A percentile compares a stretch with the other conserved stretches of the same genome.
phyloP scores from a whole-genome alignment of 768 basidiomycete genomes.

The Tricholoma sp. region DNA sequence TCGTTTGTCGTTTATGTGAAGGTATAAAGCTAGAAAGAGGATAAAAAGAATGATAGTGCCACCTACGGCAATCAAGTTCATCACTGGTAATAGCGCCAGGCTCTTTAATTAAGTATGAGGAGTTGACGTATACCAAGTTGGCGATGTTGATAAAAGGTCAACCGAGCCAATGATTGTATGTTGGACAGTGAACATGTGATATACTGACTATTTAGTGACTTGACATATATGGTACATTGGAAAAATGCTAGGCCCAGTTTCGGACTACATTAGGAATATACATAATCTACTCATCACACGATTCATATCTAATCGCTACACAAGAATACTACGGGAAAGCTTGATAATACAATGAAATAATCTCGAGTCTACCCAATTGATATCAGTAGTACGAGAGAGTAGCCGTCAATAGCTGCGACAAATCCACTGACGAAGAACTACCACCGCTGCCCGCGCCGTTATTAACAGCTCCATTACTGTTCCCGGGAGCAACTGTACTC shows the following conservation, averaged over 20 bases:
- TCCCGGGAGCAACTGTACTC: conserved; percentile 6
- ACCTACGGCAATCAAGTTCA: background rate
- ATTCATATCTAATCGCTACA: background rate
- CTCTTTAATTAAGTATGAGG: too few species aligned
- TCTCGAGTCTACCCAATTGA: background rate
- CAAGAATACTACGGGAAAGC: background rate
- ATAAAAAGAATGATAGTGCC: background rate
- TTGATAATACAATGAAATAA: background rate
- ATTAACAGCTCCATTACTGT: background rate
- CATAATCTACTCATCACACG: too few species aligned
- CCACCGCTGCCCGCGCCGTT: conserved; percentile 4
- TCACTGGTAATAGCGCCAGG: background rate
- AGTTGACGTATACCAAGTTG: too few species aligned
- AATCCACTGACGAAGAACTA: conserved; percentile 6
- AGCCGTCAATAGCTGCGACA: conserved; percentile 14
- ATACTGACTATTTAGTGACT: too few species aligned
- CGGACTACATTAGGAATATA: too few species aligned
- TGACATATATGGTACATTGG: too few species aligned
- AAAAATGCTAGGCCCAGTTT: too few species aligned
- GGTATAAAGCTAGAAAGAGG: conserved; percentile 24
- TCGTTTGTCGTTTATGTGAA: conserved; percentile 46
- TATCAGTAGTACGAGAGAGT: conserved; percentile 3
- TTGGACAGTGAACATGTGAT: too few species aligned
- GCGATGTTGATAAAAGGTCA: too few species aligned
- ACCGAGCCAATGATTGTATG: too few species aligned